Percentiles rank a stretch among this genome's conserved stretches.
Evolutionary conservation across 192 early-diverging fungal genomes (phyloP).

Genomic region (Dissophora ornata): DNA sequence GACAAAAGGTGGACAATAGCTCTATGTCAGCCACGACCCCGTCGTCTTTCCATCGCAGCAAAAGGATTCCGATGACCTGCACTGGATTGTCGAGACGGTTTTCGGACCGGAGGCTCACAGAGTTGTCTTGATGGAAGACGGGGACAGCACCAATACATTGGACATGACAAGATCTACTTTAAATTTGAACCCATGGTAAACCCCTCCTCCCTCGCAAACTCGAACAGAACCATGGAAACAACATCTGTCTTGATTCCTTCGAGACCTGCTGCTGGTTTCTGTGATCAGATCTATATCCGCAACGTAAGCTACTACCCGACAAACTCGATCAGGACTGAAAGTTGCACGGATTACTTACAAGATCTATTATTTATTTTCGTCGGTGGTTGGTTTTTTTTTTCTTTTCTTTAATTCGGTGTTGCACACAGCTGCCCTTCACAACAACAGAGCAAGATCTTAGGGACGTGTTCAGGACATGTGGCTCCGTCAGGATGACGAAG

Average conservation of each 20-base stretch:
- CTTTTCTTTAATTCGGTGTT: constrained; percentile 1
- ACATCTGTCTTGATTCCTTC: constrained; percentile 28
- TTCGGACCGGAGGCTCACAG: too few species aligned
- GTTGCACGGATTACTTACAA: too few species aligned
- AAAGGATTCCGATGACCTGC: constrained; percentile 4
- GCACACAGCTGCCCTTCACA: constrained; percentile 62
- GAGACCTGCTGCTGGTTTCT: constrained; percentile 41
- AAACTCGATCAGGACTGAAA: background rate
- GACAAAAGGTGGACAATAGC: too few species aligned
- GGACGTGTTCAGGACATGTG: constrained; percentile 66
- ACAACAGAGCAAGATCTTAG: constrained; percentile 68
- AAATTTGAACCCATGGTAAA: constrained; percentile 70
- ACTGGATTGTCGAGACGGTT: constrained; percentile 40
- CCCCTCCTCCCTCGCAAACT: too few species aligned
- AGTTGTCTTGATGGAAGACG: constrained; percentile 38
- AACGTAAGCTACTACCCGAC: constrained; percentile 34
- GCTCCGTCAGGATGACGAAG: constrained; percentile 61
- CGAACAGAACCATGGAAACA: too few species aligned
- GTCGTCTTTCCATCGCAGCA: constrained; percentile 31
- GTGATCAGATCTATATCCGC: constrained; percentile 48
- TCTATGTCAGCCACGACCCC: too few species aligned
- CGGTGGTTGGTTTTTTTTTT: too few species aligned
- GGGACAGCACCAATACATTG: background rate
- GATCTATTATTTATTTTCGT: too few species aligned
- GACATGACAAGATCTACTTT: constrained; percentile 59